A percentile compares a stretch with the other conserved stretches of the same genome.
phyloP scores from a whole-genome alignment of 2,329 filamentous ascomycete genomes.

The Xylariaceae sp. region DNA sequence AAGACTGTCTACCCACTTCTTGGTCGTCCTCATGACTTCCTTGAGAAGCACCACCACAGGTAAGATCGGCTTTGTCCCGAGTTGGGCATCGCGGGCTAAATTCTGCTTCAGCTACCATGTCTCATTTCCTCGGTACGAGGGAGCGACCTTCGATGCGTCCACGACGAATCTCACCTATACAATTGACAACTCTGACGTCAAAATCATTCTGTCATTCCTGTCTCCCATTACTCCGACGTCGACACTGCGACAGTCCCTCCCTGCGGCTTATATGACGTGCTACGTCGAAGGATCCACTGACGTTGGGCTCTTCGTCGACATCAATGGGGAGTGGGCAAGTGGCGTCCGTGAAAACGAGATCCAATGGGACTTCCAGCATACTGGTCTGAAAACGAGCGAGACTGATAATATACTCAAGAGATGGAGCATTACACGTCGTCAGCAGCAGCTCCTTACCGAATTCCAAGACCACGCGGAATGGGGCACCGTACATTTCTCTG shows the following conservation, averaged over 20 bases:
- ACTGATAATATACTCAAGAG: conserved; percentile 45
- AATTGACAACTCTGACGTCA: conserved; percentile 26
- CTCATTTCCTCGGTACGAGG: conserved; percentile 34
- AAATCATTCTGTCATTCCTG: conserved; percentile 47
- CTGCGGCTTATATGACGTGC: conserved; percentile 72
- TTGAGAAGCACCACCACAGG: conserved; percentile 17
- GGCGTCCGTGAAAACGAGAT: conserved; percentile 63
- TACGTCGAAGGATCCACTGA: conserved; percentile 59
- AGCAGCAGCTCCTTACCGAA: conserved; percentile 68
- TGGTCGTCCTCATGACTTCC: conserved; percentile 44
- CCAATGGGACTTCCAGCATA: conserved; percentile 56
- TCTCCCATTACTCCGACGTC: conserved; percentile 77
- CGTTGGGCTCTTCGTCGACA: conserved; percentile 57
- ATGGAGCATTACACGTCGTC: conserved; percentile 53
- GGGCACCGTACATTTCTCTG: conserved; percentile 74
- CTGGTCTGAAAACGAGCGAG: conserved; percentile 23
- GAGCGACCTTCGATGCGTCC: conserved; percentile 40
- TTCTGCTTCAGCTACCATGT: conserved; percentile 27
- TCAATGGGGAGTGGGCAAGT: conserved; percentile 77
- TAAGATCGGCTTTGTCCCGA: background rate
- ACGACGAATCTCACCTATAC: conserved; percentile 42
- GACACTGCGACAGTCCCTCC: conserved; percentile 70
- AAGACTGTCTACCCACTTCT: conserved; percentile 41
- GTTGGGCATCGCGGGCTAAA: too few species aligned
- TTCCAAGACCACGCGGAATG: conserved; percentile 70